Percentiles rank a stretch among this genome's conserved stretches.
Evolutionary conservation across 352 stramenopile genomes (phyloP).

Genomic region (Discostella stelligera): DNA sequence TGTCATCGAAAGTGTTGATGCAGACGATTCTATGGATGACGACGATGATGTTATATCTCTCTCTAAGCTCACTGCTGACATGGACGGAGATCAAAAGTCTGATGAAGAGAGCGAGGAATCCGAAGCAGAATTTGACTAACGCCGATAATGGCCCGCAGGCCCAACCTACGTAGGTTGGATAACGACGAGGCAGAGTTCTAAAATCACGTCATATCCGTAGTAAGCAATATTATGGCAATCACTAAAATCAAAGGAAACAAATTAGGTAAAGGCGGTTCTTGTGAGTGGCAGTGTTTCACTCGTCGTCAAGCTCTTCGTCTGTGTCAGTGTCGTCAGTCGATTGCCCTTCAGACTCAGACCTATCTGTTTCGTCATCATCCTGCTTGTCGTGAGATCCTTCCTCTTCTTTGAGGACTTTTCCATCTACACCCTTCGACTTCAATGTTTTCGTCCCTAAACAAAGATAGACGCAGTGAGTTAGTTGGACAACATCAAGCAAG

Average conservation of each 20-base stretch:
- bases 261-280: background rate
- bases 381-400: conserved; percentile 16
- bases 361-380: conserved; percentile 26
- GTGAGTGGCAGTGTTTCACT: background rate
- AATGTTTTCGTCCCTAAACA: conserved; percentile 39
- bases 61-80: conserved; percentile 26
- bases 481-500: background rate
- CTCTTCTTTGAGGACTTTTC: conserved; percentile 34
- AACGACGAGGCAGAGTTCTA: no score
- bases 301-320: background rate
- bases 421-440: conserved; percentile 54
- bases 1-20: conserved; percentile 28
- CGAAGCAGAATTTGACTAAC: conserved; percentile 36
- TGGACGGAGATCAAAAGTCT: conserved; percentile 22
- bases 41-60: conserved; percentile 29
- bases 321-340: background rate
- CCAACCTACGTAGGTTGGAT: no score
- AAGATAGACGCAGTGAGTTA: background rate
- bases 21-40: conserved; percentile 19
- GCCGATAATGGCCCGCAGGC: no score
- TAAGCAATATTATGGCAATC: no score
- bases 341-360: background rate
- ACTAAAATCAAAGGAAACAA: no score
- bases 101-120: conserved; percentile 15
- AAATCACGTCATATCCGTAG: no score